These are phyloP conservation scores for Schwanniomyces vanrijiae DNA, from an alignment of 805 yeast species.

Conservation along the genomic window DNA sequence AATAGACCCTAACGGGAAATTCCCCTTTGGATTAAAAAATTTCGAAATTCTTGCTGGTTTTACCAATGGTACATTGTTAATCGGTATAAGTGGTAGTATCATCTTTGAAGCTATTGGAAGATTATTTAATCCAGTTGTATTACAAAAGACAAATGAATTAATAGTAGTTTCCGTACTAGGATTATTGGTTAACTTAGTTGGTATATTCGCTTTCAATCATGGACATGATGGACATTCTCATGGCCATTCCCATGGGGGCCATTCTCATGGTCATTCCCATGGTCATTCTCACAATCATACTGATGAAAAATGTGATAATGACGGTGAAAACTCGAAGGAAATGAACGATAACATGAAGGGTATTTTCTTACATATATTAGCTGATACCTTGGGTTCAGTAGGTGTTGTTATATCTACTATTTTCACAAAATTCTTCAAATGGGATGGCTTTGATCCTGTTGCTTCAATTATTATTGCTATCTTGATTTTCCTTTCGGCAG, in stretches of 20 bases:
- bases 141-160: slow-evolving; percentile 81
- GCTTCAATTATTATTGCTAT: slow-evolving; percentile 86
- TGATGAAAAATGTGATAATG: slow-evolving; percentile 9
- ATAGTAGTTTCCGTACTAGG: slow-evolving; percentile 85
- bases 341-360: slow-evolving; percentile 83
- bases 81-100: slow-evolving; percentile 89
- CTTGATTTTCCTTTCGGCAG: slow-evolving; percentile 75
- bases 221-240: slow-evolving; percentile 54
- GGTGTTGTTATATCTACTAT: slow-evolving; percentile 94
- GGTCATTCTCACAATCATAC: slow-evolving; percentile 22
- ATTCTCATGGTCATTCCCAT: slow-evolving; percentile 46
- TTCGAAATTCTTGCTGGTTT: slow-evolving; percentile 94
- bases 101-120: slow-evolving; percentile 85
- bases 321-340: slow-evolving; percentile 5
- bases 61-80: slow-evolving; percentile 83
- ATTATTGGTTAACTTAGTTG: slow-evolving; percentile 82
- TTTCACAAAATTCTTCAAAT: slow-evolving; percentile 61
- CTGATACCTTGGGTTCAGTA: slow-evolving; percentile 95
- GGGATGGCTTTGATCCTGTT: slow-evolving; percentile 87
- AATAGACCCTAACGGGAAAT: slow-evolving; percentile 56
- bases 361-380: slow-evolving; percentile 87
- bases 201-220: slow-evolving; percentile 92
- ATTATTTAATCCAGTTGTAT: slow-evolving; percentile 69
- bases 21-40: slow-evolving; percentile 79
- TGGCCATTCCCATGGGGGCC: slow-evolving; percentile 34